A percentile compares a stretch with the other conserved stretches of the same genome.
These are phyloP conservation scores for Metschnikowia cubensis DNA, from an alignment of 805 yeast species.

Conservation along the genomic window DNA sequence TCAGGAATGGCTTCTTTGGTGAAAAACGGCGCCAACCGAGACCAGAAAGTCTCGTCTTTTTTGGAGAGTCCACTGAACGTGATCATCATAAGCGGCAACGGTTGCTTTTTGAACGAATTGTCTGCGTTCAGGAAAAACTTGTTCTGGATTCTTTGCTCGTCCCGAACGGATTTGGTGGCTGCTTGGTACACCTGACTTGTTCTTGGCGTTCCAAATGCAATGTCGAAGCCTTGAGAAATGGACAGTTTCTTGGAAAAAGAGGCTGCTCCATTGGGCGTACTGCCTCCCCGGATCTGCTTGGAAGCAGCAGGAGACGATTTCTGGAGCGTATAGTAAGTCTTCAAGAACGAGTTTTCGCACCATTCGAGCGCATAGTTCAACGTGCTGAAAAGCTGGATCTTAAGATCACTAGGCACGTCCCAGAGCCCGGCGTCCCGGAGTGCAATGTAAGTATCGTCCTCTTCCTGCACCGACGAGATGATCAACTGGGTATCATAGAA, in stretches of 20 bases:
- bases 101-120: slow-evolving; percentile 43
- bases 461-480: slow-evolving; percentile 70
- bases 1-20: slow-evolving; percentile 44
- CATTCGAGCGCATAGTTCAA: slow-evolving; percentile 89
- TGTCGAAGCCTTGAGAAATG: slow-evolving; percentile 22
- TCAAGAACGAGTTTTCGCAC: slow-evolving; percentile 90
- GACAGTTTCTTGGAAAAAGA: slow-evolving; percentile 9
- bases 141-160: slow-evolving; percentile 40
- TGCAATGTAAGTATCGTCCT: slow-evolving; percentile 63
- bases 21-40: slow-evolving; percentile 51
- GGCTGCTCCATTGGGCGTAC: background rate
- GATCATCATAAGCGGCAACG: slow-evolving; percentile 61
- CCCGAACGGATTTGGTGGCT: slow-evolving; percentile 43
- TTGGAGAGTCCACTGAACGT: slow-evolving; percentile 58
- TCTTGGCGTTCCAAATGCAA: slow-evolving; percentile 47
- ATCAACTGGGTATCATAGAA: slow-evolving; percentile 68
- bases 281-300: slow-evolving; percentile 9
- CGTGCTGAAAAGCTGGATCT: slow-evolving; percentile 65
- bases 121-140: slow-evolving; percentile 46
- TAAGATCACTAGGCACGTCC: slow-evolving; percentile 36
- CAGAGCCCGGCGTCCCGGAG: slow-evolving; percentile 82
- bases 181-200: slow-evolving; percentile 50
- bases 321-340: slow-evolving; percentile 47
- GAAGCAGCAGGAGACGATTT: slow-evolving; percentile 18
- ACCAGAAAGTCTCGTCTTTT: slow-evolving; percentile 56